Conservation (phyloP, 1,139 yeast species). For the Saccharomyces hybrid region DNA sequence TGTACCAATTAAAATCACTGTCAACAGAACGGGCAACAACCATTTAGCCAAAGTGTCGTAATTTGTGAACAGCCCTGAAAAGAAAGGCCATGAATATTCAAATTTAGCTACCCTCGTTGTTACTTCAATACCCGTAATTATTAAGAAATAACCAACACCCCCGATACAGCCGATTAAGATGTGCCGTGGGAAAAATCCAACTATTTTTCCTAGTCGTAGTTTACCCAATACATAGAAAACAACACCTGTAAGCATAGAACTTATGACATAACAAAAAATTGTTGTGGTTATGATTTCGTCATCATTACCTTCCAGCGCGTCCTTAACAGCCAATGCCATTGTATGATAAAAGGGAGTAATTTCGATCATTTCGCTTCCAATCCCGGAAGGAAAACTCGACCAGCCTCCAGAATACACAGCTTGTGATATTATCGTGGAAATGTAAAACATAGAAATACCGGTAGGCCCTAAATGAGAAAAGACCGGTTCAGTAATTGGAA, state of each 20-base stretch:
- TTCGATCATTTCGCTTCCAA: slow-evolving; percentile 97
- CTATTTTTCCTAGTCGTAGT: slow-evolving; percentile 71
- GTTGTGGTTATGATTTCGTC: slow-evolving; percentile 79
- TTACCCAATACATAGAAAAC: slow-evolving; percentile 74
- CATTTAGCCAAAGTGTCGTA: slow-evolving; percentile 51
- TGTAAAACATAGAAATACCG: slow-evolving; percentile 89
- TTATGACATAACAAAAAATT: slow-evolving; percentile 72
- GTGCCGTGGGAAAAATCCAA: slow-evolving; percentile 94
- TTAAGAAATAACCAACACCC: slow-evolving; percentile 90
- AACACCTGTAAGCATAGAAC: slow-evolving; percentile 78
- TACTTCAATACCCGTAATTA: slow-evolving; percentile 88
- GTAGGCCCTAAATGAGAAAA: slow-evolving; percentile 77
- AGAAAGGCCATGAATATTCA: slow-evolving; percentile 52
- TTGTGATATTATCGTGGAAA: slow-evolving; percentile 83
- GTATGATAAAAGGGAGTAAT: slow-evolving; percentile 96
- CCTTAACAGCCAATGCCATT: slow-evolving; percentile 72
- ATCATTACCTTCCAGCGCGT: slow-evolving; percentile 46
- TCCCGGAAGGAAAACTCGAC: slow-evolving; percentile 78
- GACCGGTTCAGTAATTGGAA: slow-evolving; percentile 76
- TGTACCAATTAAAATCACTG: slow-evolving; percentile 51
- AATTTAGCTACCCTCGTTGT: slow-evolving; percentile 73
- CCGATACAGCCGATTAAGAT: slow-evolving; percentile 96
- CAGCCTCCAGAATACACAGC: slow-evolving; percentile 84
- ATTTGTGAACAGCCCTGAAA: slow-evolving; percentile 41
- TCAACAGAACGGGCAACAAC: slow-evolving; percentile 60